Evolutionary conservation across 2,329 filamentous ascomycete genomes (phyloP), one percentile per base, ranked within the genome.

Genomic region (Eutypa lata): DNA sequence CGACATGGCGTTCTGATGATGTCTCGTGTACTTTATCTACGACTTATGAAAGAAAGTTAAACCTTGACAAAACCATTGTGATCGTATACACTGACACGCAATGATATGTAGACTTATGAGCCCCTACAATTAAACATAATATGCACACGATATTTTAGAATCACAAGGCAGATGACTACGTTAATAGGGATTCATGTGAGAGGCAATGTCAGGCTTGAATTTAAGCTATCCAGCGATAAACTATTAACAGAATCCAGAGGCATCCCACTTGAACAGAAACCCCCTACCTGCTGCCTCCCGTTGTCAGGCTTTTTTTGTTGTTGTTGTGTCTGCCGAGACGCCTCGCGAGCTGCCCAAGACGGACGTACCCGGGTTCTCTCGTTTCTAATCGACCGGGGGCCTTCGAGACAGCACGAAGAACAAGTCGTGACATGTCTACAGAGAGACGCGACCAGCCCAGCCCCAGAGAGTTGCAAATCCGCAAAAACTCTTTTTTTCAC

Each of bases 371-470:
- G 55, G 56, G 60, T 53, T n/a, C 47, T 54, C 61, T 57, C 58
- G 53, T 64, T 59, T 62, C 47, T 55, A 57, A 63, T 65, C 61
- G 61, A 71, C 56, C 61, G 63, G 60, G 70, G 68, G 68, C 66
- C 63, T 71, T 70, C 62, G 65, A 61, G 65, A 67, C 67, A 68
- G 68, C 57, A 53, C 64, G 53, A 47, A 43, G 31, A 31, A 52
- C 49, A 55, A 53, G 54, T 55, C 57, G 47, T 53, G 61, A 67
- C 60, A 59, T 63, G 67, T 65, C 65, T 59, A 59, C 64, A 54
- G 67, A 65, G 72, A 76, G 75, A 74, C 76, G 76, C 74, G 75
- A 79, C 76, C 76, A 78, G 75, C 74, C 76, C 73, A 72, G 67
- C 69, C 71, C 71, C 64, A 60, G 57, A 31, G 26, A 5, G 61